These are phyloP conservation scores for Leucosporidium yakuticum DNA, from an alignment of 768 basidiomycete genomes.

Conservation along the genomic window DNA sequence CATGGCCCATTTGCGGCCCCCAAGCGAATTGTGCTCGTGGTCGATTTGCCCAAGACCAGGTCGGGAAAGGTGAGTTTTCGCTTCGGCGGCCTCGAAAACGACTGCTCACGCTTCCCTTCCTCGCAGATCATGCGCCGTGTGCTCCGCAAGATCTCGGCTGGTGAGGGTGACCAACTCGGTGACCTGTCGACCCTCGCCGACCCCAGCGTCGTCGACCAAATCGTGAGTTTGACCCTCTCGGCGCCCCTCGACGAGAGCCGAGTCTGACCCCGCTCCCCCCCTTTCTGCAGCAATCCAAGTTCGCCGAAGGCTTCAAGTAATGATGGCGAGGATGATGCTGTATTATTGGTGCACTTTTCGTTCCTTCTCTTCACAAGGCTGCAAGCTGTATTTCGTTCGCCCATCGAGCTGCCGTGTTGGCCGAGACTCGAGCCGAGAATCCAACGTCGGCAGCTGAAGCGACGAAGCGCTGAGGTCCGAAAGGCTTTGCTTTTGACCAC, in stretches of 20 bases:
- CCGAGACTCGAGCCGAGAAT: too few species aligned
- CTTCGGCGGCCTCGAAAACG: neutral
- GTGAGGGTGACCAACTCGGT: conserved; percentile 90
- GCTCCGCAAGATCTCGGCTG: conserved; percentile 90
- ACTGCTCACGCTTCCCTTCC: neutral
- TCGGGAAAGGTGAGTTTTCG: conserved; percentile 64
- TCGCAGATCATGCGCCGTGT: conserved; percentile 93
- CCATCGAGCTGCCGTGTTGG: too few species aligned
- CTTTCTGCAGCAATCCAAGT: neutral
- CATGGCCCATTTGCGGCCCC: conserved; percentile 97
- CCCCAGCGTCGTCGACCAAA: conserved; percentile 73
- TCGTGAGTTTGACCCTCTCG: conserved; percentile 41
- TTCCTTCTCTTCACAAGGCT: neutral
- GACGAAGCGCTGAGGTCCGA: too few species aligned
- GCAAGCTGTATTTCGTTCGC: neutral
- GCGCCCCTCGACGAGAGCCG: neutral
- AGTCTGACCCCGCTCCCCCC: neutral
- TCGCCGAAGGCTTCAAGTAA: neutral
- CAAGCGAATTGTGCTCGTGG: conserved; percentile 61
- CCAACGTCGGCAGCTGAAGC: too few species aligned
- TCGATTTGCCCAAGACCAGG: conserved; percentile 86
- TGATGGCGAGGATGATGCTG: too few species aligned
- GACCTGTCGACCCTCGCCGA: conserved; percentile 91
- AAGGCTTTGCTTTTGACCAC: too few species aligned
- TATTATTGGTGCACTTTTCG: too few species aligned